Base-by-base conservation (phyloP, 1,139 yeast species). In the Yamadazyma aaseri region DNA sequence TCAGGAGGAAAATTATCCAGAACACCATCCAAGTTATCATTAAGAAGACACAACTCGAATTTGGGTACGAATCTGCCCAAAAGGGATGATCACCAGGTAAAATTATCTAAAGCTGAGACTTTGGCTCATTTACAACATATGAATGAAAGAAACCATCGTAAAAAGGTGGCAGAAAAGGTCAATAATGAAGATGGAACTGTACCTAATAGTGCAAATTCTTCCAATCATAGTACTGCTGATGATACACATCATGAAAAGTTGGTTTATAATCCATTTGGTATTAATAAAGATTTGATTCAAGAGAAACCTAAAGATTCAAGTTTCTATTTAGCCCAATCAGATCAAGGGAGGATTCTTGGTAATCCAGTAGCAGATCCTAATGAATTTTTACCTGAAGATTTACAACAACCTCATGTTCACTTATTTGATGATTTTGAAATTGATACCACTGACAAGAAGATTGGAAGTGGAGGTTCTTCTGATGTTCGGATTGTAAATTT, bases 381-480 rank as follows among this genome's bases (percentile, higher is more conserved):
- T 54, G 77, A 74, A 26, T 71, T 61, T 45, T 57, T 84, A 27
- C 90, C 92, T 0, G 63, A 54, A 0, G 76, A 72, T 6, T 65
- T 76, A 42, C 63, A 72, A 36, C 76, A 79, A 50, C 63, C 63
- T 4, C 73, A 73, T 45, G 62, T 73, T 14, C 68, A 73, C 34
- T 58, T 84, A 38, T 63, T 73, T 26, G 86, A 81, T 35, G 79
- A 73, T 38, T 84, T 76, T 51, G 75, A 71, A 36, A 68, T 82
- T 23, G 79, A 77, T 30, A 53, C 57, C 24, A 58, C 62, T 32
- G 71, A 67, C 20, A 66, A 67, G 33, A 73, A 71, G 35, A 56
- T 84, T 40, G 94, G 92, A 7, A 73, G 73, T 36, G 94, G 94
- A 32, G 90, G 90, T 2, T 76, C 86, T 10, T 75, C 86, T 4